Evolutionary conservation across 306 rosid genomes (phyloP).

Genomic region (Trichosanthes cucumerina): DNA sequence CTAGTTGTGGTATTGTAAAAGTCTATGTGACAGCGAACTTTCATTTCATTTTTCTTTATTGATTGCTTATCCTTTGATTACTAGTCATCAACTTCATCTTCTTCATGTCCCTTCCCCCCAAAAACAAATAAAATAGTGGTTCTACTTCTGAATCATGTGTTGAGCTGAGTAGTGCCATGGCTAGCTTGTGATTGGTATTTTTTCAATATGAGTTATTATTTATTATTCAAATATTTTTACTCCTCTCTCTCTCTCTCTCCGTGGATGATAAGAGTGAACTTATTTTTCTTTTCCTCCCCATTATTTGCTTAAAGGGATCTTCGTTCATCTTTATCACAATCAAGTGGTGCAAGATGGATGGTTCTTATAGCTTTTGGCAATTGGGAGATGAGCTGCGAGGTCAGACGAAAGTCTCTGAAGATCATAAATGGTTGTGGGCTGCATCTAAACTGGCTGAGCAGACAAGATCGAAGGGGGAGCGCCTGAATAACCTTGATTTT

Average conservation of each 20-base stretch:
- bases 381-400: conserved; percentile 97
- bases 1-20: neutral
- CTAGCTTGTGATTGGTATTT: neutral
- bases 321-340: conserved; percentile 6
- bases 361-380: conserved; percentile 84
- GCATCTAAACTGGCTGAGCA: conserved; percentile 97
- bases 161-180: neutral
- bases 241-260: neutral
- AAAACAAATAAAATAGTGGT: neutral
- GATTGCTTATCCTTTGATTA: neutral
- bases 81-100: neutral
- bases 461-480: conserved; percentile 80
- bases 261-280: neutral
- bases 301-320: neutral
- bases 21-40: neutral
- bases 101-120: neutral
- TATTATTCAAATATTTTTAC: neutral
- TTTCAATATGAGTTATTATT: neutral
- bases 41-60: neutral
- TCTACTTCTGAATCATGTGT: neutral
- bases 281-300: neutral
- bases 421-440: conserved; percentile 84
- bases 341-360: conserved; percentile 56
- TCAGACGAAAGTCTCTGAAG: conserved; percentile 82
- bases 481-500: conserved; percentile 83